Evolutionary conservation across 345 rosid genomes (phyloP), one percentile per base, ranked within the genome.

Genomic region (Sisymbrium altissimum): DNA sequence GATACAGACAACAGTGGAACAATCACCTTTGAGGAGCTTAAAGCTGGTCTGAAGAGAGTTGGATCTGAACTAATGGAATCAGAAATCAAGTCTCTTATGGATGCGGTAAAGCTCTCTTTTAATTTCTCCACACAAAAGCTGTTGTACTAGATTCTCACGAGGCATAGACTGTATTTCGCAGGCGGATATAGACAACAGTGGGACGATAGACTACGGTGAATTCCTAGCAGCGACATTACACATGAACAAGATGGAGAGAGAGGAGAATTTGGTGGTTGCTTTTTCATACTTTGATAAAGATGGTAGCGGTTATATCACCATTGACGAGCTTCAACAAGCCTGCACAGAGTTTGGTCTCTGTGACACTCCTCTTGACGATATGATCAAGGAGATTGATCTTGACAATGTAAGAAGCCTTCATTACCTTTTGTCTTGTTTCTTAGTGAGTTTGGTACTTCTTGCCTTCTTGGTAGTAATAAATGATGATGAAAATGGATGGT

Each of bases 141-240:
- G 60, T 35, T 74, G 40, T 57, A 6, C 4, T 18, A 40, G 50
- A 38, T 36, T 36, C 10, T 39, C 38, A 33, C 4, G 58, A 54
- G 59, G 59, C 36, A 54, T 54, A 15, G 27, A 54, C 36, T 30
- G 55, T 55, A 7, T 44, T 67, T 78, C 71, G 65, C 88, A 94
- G 98, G 97, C 98, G 36, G 98, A 94, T 85, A 85, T 91, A 4
- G 98, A 94, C 80, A 89, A 88, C 61, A 91, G 81, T 6, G 98
- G 98, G 64, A 83, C 97, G 11, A 87, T 94, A 68, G 97, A 91
- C 78, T 94, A 94, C 25, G 96, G 93, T 14, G 97, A 94, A 52
- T 94, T 94, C 68, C 86, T 94, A 13, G 98, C 98, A 59, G 98
- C 98, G 33, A 94, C 97, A 6, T 76, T 94, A 80, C 98, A 94